Evolutionary conservation across 441 rosid genomes (phyloP).

Genomic region (Arabidopsis lyrata): DNA sequence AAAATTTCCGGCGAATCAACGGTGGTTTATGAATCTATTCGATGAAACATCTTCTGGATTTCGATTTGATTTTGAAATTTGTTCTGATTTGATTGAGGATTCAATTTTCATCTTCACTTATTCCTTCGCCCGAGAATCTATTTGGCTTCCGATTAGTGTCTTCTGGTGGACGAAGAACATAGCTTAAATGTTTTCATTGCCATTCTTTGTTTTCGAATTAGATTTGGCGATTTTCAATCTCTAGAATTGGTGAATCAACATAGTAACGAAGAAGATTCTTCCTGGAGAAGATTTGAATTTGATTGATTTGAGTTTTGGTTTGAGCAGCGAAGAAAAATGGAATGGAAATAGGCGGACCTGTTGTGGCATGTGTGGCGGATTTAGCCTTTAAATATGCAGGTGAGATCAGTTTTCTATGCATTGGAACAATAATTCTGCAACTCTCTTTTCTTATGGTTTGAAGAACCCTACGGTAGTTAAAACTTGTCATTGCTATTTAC

Average conservation of each 20-base stretch:
- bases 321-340: slow-evolving; percentile 64
- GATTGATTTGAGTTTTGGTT: slow-evolving; percentile 14
- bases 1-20: background rate
- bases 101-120: slow-evolving; percentile 3
- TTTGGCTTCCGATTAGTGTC: background rate
- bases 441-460: background rate
- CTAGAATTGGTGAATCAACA: slow-evolving; percentile 3
- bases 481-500: background rate
- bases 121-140: background rate
- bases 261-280: background rate
- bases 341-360: slow-evolving; percentile 65
- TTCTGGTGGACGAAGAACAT: background rate
- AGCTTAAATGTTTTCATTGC: background rate
- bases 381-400: slow-evolving; percentile 81
- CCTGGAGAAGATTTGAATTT: background rate
- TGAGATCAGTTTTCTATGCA: slow-evolving; percentile 24
- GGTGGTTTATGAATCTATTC: background rate
- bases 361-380: slow-evolving; percentile 70
- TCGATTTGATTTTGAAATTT: background rate
- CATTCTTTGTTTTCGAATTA: background rate
- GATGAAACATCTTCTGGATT: background rate
- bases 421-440: background rate
- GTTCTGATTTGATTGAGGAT: background rate
- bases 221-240: slow-evolving; percentile 1
- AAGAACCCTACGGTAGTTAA: background rate